Conservation (phyloP, 441 rosid genomes). For the Bocquillonia castaneifolia region DNA sequence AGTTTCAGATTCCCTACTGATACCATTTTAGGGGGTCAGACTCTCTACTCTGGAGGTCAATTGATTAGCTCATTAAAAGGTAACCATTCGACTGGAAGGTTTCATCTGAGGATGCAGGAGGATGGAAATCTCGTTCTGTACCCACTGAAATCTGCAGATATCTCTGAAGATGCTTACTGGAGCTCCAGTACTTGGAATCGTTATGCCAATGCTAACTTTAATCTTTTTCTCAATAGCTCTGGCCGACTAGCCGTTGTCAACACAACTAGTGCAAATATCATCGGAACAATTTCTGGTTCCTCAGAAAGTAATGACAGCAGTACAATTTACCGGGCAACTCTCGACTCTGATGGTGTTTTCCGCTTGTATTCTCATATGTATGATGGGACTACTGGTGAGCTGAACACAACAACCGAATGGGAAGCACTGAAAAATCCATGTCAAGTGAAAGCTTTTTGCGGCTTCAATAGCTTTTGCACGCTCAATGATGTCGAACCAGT, state of each 20-base stretch:
- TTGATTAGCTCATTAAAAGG: conserved; percentile 9
- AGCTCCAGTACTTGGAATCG: accelerated
- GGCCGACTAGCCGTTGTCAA: background rate
- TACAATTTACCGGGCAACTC: conserved; percentile 15
- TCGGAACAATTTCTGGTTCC: accelerated
- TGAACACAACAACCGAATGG: conserved; percentile 6
- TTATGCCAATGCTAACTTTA: too few species aligned
- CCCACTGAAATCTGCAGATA: background rate
- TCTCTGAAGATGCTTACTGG: conserved; percentile 16
- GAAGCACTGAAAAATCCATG: background rate
- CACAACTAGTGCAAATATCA: background rate
- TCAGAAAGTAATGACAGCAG: background rate
- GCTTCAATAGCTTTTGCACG: conserved; percentile 29
- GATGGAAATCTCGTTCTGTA: conserved; percentile 24
- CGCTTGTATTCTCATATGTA: conserved; percentile 29
- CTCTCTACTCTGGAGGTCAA: background rate
- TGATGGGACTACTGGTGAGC: background rate
- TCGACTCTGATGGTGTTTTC: conserved; percentile 20
- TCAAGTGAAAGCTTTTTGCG: conserved; percentile 21
- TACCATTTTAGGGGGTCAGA: conserved; percentile 24
- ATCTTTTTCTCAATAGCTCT: conserved; percentile 6
- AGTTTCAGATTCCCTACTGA: conserved; percentile 25
- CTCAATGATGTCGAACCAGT: background rate
- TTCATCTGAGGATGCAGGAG: conserved; percentile 1
- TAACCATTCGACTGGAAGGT: conserved; percentile 5